phyloP scores from a whole-genome alignment of 768 basidiomycete genomes.

The Trametes gibbosa region DNA sequence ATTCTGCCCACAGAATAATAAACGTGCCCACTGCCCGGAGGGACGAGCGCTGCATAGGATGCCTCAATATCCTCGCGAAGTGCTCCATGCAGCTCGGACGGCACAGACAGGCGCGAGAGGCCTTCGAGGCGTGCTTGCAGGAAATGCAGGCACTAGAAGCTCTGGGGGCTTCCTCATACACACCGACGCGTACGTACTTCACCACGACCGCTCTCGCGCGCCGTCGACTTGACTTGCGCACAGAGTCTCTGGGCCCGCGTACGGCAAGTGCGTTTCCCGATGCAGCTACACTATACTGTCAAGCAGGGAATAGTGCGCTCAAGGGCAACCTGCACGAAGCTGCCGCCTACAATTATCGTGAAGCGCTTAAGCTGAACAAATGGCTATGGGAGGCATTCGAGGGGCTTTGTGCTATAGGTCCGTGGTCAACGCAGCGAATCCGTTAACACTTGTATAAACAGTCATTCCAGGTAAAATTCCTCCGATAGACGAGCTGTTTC shows the following conservation, averaged over 20 bases:
- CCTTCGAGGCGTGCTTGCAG: constrained; percentile 18
- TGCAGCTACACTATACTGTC: constrained; percentile 71
- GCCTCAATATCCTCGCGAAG: constrained; percentile 74
- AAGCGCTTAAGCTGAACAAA: constrained; percentile 70
- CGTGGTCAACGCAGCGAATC: neutral
- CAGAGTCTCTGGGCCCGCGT: constrained; percentile 57
- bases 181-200: constrained; percentile 53
- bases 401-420: constrained; percentile 78
- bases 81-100: constrained; percentile 73
- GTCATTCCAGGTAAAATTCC: constrained; percentile 56
- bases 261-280: constrained; percentile 62
- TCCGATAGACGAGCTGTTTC: constrained; percentile 71
- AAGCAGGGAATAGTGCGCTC: constrained; percentile 70
- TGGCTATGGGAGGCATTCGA: constrained; percentile 93
- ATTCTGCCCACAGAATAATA: constrained; percentile 73
- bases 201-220: constrained; percentile 10
- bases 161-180: constrained; percentile 31
- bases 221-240: neutral
- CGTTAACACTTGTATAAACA: constrained; percentile 7
- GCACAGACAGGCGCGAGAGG: constrained; percentile 74
- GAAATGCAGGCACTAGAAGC: too few species aligned
- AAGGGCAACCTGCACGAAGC: constrained; percentile 77
- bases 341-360: constrained; percentile 68
- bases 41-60: constrained; percentile 66
- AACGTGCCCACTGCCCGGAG: constrained; percentile 42